A percentile compares a stretch with the other conserved stretches of the same genome.
Conservation (phyloP, 805 yeast genomes). For the Metschnikowia koreensis region DNA sequence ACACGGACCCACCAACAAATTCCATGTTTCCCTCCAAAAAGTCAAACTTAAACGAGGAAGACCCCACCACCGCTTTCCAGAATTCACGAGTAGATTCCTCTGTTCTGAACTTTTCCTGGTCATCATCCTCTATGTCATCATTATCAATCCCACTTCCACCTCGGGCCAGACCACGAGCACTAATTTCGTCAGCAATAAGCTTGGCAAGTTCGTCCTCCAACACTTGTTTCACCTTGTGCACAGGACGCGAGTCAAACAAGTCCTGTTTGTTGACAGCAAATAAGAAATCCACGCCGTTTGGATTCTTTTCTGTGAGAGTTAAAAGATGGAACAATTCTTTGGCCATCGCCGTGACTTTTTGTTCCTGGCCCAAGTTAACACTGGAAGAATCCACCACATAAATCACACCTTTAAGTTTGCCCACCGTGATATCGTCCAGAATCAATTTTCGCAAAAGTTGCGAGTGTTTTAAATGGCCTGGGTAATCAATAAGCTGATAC, state of each 20-base stretch:
- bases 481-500: slow-evolving; percentile 68
- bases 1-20: slow-evolving; percentile 70
- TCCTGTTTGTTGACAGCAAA: slow-evolving; percentile 86
- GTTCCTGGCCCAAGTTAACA: slow-evolving; percentile 43
- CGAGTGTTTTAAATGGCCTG: slow-evolving; percentile 81
- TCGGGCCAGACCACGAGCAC: slow-evolving; percentile 23
- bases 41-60: slow-evolving; percentile 54
- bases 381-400: slow-evolving; percentile 77
- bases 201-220: slow-evolving; percentile 65
- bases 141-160: slow-evolving; percentile 41
- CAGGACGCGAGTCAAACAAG: slow-evolving; percentile 77
- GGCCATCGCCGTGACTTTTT: slow-evolving; percentile 45
- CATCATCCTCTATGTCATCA: slow-evolving; percentile 29
- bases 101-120: slow-evolving; percentile 24
- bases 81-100: slow-evolving; percentile 45
- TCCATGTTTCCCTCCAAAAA: slow-evolving; percentile 71
- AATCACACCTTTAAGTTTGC: slow-evolving; percentile 61
- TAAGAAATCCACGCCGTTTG: slow-evolving; percentile 69
- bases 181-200: slow-evolving; percentile 47
- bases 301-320: slow-evolving; percentile 57
- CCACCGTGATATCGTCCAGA: slow-evolving; percentile 35
- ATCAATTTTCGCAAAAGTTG: slow-evolving; percentile 53
- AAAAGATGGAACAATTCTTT: slow-evolving; percentile 59
- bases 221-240: slow-evolving; percentile 53
- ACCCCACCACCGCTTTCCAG: slow-evolving; percentile 41